Conservation (phyloP, 495 filamentous ascomycete genomes). For the Podospora fimiseda region DNA sequence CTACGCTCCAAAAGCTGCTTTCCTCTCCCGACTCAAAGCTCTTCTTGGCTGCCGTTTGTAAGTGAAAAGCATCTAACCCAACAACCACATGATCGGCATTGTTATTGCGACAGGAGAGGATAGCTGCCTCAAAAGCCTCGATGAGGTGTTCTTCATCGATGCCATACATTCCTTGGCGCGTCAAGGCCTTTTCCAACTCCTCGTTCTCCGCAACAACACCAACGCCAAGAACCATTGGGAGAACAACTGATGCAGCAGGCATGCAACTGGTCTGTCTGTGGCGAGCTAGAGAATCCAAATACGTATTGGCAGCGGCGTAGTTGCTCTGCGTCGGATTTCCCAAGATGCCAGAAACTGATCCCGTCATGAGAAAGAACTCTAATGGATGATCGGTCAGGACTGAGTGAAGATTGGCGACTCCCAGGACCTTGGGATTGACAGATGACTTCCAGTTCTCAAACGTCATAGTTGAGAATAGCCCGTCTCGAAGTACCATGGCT, state of each 20-base stretch:
- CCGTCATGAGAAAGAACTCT: slow-evolving; percentile 57
- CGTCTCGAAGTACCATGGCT: slow-evolving; percentile 47
- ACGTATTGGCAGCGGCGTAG: slow-evolving; percentile 43
- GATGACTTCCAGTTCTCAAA: slow-evolving; percentile 28
- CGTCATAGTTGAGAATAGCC: slow-evolving; percentile 40
- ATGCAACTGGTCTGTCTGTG: slow-evolving; percentile 20
- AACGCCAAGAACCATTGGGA: slow-evolving; percentile 38
- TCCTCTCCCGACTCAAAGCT: too few relatives aligned
- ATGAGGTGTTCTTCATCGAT: neutral
- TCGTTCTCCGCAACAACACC: slow-evolving; percentile 26
- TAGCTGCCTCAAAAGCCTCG: too few relatives aligned
- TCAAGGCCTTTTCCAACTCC: neutral
- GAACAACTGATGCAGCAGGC: slow-evolving; percentile 39
- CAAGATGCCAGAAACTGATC: slow-evolving; percentile 37
- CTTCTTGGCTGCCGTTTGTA: too few relatives aligned
- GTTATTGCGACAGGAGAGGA: too few relatives aligned
- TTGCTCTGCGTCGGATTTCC: slow-evolving; percentile 41
- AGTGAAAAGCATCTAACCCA: too few relatives aligned
- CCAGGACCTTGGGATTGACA: slow-evolving; percentile 43
- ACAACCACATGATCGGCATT: too few relatives aligned
- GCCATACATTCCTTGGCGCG: neutral
- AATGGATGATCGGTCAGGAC: slow-evolving; percentile 20
- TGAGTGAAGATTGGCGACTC: slow-evolving; percentile 30
- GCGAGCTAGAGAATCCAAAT: slow-evolving; percentile 23
- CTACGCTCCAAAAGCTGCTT: too few relatives aligned